Percentiles rank a stretch among this genome's conserved stretches.
Evolutionary conservation across 2,329 filamentous ascomycete species (phyloP).

Genomic region (Cladorrhinum sp.): DNA sequence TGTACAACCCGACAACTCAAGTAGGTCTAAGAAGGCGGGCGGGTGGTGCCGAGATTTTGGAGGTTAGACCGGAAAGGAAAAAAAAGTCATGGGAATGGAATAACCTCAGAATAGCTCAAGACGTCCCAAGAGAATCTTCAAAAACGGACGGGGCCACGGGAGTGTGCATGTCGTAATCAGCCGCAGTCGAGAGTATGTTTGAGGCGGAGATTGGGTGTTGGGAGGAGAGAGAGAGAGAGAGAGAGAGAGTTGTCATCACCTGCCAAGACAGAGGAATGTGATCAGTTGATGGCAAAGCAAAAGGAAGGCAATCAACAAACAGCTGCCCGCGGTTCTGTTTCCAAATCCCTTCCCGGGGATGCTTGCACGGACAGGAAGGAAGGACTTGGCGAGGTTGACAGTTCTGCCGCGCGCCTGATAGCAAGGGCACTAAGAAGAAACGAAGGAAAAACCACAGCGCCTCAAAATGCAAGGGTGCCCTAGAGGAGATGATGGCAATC

Average conservation of each 20-base stretch:
- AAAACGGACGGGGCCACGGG: too few species aligned
- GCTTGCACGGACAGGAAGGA: neutral
- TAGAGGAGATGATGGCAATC: neutral
- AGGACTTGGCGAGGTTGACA: neutral
- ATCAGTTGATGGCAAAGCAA: neutral
- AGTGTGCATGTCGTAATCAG: neutral
- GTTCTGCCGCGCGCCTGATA: neutral
- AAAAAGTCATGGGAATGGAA: neutral
- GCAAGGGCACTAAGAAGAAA: neutral
- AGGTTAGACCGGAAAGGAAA: neutral
- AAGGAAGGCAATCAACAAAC: neutral
- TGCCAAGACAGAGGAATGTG: neutral
- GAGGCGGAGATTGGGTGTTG: neutral
- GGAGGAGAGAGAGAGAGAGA: too few species aligned
- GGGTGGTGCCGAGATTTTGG: neutral
- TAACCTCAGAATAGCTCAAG: neutral
- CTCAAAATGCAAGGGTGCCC: neutral
- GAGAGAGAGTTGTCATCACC: neutral
- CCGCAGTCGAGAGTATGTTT: neutral
- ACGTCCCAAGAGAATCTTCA: neutral
- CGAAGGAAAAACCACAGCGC: neutral
- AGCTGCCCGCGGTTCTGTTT: neutral
- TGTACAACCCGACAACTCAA: neutral
- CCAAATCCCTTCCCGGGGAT: neutral
- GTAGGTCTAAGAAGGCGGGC: neutral